Evolutionary conservation across 306 rosid genomes (phyloP), one percentile per base, ranked within the genome.

Genomic region (Lathyrus tuberosus): DNA sequence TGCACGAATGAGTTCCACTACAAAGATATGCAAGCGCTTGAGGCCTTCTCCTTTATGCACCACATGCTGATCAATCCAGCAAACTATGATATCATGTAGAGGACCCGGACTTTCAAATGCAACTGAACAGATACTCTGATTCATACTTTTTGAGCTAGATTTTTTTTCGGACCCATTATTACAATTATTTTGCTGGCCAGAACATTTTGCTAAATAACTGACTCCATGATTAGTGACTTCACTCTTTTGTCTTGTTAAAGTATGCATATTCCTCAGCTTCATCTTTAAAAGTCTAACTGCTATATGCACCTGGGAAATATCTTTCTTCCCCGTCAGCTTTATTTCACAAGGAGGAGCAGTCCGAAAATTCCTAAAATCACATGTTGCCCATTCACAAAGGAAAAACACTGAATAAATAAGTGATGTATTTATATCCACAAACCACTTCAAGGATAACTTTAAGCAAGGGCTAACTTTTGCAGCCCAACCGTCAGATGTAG

Each of bases 301-400:
- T 74, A 90, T 60, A 57, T 90, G 81, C 64, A 90, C 89, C 61
- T 93, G 91, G 62, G 93, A 88, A 68, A 86, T 85, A 82, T 90
- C 98, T 80, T 85, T 88, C 69, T 89, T 79, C 15, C 98, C 98
- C 6, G 98, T 86, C 72, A 93, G 82, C 84, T 86, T 88, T 65
- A 85, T 40, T 38, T 86, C 85, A 80, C 61, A 73, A 54, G 89
- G 93, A 16, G 82, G 84, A 52, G 86, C 71, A 81, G 76, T 74
- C 49, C 90, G 86, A 81, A 90, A 90, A 82, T 88, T 88, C 84
- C 98, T 82, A 83, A 83, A 93, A 75, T 84, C 90, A 85, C 96
- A 93, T 59, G 98, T 86, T 76, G 97, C 98, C 98, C 98, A 93
- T 82, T 93, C 98, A 41, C 97, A 93, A 18, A 93, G 88, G 76